phyloP scores from a whole-genome alignment of 2,329 filamentous ascomycete species.

The Septoria petroselini region DNA sequence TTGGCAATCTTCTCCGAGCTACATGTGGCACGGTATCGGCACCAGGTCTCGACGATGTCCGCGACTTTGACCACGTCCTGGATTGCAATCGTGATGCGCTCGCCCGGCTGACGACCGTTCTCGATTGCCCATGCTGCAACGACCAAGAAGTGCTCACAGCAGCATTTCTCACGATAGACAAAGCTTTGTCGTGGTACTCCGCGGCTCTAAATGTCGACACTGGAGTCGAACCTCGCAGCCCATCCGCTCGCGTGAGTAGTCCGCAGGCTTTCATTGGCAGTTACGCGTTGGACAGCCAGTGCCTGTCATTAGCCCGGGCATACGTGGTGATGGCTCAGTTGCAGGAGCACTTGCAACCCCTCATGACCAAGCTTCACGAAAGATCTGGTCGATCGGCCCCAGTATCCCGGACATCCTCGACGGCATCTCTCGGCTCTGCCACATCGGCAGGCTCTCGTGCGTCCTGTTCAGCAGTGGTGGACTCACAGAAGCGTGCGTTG shows the following conservation, averaged over 20 bases:
- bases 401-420: neutral
- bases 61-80: constrained; percentile 8
- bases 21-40: constrained; percentile 1
- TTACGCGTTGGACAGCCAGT: constrained; percentile 9
- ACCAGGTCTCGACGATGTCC: neutral
- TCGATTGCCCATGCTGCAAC: constrained; percentile 11
- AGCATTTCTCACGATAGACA: constrained; percentile 2
- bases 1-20: constrained; percentile 7
- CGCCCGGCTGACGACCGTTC: constrained; percentile 2
- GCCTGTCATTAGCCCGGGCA: constrained; percentile 8
- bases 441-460: neutral
- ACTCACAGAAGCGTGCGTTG: constrained; percentile 3
- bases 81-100: constrained; percentile 8
- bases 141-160: constrained; percentile 10
- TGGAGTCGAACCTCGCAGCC: neutral
- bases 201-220: neutral
- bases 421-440: constrained; percentile 1
- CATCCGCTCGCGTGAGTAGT: neutral
- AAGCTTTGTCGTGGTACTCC: constrained; percentile 10
- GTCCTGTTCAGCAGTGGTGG: neutral
- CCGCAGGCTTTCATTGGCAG: constrained; percentile 10
- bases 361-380: constrained; percentile 8
- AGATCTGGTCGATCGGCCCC: neutral
- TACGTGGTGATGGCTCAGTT: constrained; percentile 10
- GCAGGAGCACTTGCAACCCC: constrained; percentile 11